These are phyloP conservation scores for Dothideomycetidae sp. DNA, from an alignment of 2,329 filamentous ascomycete species.

Conservation along the genomic window DNA sequence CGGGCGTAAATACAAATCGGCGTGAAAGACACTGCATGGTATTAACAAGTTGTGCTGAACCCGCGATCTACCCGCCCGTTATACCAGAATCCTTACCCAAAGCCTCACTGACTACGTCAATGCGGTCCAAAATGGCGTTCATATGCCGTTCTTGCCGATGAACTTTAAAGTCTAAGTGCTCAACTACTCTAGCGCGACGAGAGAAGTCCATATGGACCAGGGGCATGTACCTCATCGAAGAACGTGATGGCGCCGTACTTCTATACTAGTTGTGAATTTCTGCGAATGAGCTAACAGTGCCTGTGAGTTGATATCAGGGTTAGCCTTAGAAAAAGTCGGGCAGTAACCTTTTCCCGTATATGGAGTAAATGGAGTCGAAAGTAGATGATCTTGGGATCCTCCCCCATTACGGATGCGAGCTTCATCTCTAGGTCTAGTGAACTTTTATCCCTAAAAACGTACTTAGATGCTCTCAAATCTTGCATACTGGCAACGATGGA, in stretches of 20 bases:
- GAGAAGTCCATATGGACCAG: slow-evolving; percentile 99
- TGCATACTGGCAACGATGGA: background rate
- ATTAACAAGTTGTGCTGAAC: slow-evolving; percentile 73
- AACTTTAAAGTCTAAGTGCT: slow-evolving; percentile 88
- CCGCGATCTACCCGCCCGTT: slow-evolving; percentile 94
- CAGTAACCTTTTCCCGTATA: too few species aligned
- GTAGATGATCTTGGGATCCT: slow-evolving; percentile 92
- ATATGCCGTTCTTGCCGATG: slow-evolving; percentile 59
- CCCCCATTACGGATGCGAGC: slow-evolving; percentile 67
- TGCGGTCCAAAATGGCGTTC: slow-evolving; percentile 84
- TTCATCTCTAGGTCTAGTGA: slow-evolving; percentile 85
- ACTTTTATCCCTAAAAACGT: slow-evolving; percentile 98
- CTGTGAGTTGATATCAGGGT: too few species aligned
- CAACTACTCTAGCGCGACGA: slow-evolving; percentile 85
- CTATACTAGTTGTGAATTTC: slow-evolving; percentile 91
- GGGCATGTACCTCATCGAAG: slow-evolving; percentile 94
- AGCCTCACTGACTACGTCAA: slow-evolving; percentile 96
- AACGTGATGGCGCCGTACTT: slow-evolving; percentile 98
- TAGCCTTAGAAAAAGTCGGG: too few species aligned
- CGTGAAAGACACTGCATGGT: slow-evolving; percentile 87
- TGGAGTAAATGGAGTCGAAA: slow-evolving; percentile 97
- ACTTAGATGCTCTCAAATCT: slow-evolving; percentile 17
- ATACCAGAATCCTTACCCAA: slow-evolving; percentile 96
- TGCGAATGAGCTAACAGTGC: slow-evolving; percentile 88
- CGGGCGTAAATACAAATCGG: slow-evolving; percentile 98